Base-by-base conservation (phyloP, 179 eudicot genomes). In the Heliamphora pulchella region DNA sequence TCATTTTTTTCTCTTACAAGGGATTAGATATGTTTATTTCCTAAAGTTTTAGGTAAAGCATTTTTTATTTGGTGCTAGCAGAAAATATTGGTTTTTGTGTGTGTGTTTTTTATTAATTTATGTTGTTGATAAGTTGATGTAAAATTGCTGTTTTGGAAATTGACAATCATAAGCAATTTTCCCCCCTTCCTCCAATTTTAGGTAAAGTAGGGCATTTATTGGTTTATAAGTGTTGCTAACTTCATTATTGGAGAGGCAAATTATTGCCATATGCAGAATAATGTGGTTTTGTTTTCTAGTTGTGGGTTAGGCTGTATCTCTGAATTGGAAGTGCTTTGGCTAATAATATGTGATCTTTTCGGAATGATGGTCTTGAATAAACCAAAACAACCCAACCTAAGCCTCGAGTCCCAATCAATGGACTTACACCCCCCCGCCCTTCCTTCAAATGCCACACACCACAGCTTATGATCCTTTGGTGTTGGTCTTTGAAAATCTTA, bases 121-220 rank as follows among this genome's bases (percentile, higher is more conserved):
- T 31, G 8, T 0, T 51, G 44, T 48, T 39, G 3, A 2, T 31
- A 39, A 70, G n/a, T 70, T 58, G 50, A 31, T 39, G 68, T 59
- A 44, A 43, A 58, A 75, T 58, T 75, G 67, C 31, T 14, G 15
- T 75, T 43, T 39, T 75, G 8, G 59, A 75, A 59, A 58, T 43
- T 59, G 53, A 75, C 66, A 57, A 18, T 46, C 39, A 17, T 71
- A 44, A 53, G 2, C 13, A 8, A 31, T 46, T 71, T 50, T n/a
- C 1, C 3, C 11, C 11, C 14, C 11, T 55, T 2, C 11, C 2
- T 6, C 9, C 9, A 51, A 5, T 41, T 67, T 43, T 69, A 67
- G 43, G 71, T 67, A 41, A 39, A 67, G 50, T 68, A 13, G 41
- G 50, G 47, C 11, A n/a, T 11, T 41, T 13, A 41, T 8, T 39